Evolutionary conservation across 2,329 filamentous ascomycete genomes (phyloP).

Genomic region (Penicillium sp.): DNA sequence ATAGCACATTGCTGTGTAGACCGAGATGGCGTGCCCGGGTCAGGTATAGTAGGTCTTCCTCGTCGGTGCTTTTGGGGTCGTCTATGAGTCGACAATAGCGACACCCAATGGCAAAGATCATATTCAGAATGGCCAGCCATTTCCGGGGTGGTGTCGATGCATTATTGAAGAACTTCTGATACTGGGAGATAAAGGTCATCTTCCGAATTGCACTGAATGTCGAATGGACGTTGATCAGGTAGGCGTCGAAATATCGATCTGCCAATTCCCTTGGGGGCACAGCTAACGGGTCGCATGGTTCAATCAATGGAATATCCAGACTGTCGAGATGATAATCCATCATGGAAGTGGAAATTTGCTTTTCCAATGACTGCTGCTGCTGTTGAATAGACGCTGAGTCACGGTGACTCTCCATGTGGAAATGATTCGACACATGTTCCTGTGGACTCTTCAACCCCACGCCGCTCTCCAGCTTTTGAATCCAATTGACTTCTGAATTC

Average conservation of each 20-base stretch:
- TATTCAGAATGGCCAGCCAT: conserved; percentile 47
- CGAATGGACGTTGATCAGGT: conserved; percentile 42
- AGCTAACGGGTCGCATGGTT: conserved; percentile 37
- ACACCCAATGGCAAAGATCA: conserved; percentile 49
- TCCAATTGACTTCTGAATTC: conserved; percentile 46
- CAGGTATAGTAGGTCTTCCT: conserved; percentile 43
- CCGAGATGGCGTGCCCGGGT: conserved; percentile 41
- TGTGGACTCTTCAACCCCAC: conserved; percentile 22
- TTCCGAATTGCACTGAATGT: conserved; percentile 44
- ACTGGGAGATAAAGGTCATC: conserved; percentile 40
- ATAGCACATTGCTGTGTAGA: conserved; percentile 38
- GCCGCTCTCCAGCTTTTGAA: conserved; percentile 39
- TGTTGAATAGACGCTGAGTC: background rate
- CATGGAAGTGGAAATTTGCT: conserved; percentile 24
- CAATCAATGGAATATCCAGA: conserved; percentile 35
- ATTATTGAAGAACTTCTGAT: conserved; percentile 33
- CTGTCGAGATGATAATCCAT: conserved; percentile 46
- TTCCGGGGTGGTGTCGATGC: conserved; percentile 32
- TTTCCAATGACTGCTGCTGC: conserved; percentile 1
- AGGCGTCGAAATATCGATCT: conserved; percentile 41
- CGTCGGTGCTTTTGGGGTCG: conserved; percentile 23
- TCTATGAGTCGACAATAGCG: conserved; percentile 40
- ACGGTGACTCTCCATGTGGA: background rate
- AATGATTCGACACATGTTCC: background rate
- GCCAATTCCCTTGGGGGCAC: conserved; percentile 40